Conservation (phyloP, 345 rosid species). For the Eucalyptus fibrosa region DNA sequence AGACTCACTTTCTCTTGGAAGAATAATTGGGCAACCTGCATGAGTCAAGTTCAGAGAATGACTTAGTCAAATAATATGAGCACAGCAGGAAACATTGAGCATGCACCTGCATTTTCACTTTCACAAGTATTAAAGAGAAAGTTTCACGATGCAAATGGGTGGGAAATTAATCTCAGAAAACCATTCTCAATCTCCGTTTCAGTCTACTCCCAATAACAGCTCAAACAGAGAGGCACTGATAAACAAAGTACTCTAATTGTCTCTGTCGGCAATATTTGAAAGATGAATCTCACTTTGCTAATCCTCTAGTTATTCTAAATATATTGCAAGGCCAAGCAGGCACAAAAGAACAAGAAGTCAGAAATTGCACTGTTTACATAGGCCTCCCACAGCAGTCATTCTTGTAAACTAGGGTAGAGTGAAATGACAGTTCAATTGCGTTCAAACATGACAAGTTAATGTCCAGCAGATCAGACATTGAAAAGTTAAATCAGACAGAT, state of each 20-base stretch:
- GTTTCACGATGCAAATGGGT: not conserved
- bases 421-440: not conserved
- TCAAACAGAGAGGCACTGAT: not conserved
- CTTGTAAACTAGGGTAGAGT: not conserved
- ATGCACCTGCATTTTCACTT: not conserved
- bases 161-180: not conserved
- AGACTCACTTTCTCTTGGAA: constrained; percentile 84
- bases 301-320: not conserved
- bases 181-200: not conserved
- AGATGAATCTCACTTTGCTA: not conserved
- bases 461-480: not conserved
- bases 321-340: not conserved
- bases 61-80: not conserved
- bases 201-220: not conserved
- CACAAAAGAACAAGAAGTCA: not conserved
- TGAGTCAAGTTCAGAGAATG: not conserved
- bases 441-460: not conserved
- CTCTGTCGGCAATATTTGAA: not conserved
- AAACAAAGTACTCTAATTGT: not conserved
- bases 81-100: not conserved
- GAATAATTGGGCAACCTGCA: constrained; percentile 80
- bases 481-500: not conserved
- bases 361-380: not conserved
- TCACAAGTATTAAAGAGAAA: not conserved
- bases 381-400: not conserved